Evolutionary conservation across 148 eudicot species (phyloP), one percentile per base, ranked within the genome.

Genomic region (Fagopyrum esculentum): DNA sequence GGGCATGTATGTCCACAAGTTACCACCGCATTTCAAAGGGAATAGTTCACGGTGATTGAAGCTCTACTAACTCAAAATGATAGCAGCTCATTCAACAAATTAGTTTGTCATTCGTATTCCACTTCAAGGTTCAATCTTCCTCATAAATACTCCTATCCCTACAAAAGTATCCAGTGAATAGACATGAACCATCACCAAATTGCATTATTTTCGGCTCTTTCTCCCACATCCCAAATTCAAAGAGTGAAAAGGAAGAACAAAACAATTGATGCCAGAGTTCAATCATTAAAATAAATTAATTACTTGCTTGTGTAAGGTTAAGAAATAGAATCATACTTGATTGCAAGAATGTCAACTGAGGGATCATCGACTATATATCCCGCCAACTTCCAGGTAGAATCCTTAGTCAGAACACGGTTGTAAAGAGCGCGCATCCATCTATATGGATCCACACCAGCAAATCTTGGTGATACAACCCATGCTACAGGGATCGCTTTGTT

Each of bases 401-500:
- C 97, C 79, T 89, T 94, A 2, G 87, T 81, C 52, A 78, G 81
- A 82, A 87, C 91, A 80, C 96, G 81, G 80, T 94, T 94, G 80
- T 77, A 83, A 74, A 94, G 93, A 81, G 98, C 97, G 79, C 98
- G 86, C 96, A 90, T 94, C 98, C 97, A 94, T 84, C 87, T 86
- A 80, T 83, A 86, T 26, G 87, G 6, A 80, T 91, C 97, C 29
- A 69, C 79, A 51, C 80, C 79, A 73, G 88, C 69, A 84, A 84
- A 87, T 76, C 86, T 82, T n/a, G 98, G 93, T 22, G 93, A 81
- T 79, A 94, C 87, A 35, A 92, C 83, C 97, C 98, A 94, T 17
- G 97, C 98, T 47, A 92, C 96, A 50, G 98, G 98, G 56, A 94
- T 90, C 46, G 97, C 96, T 86, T 94, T 92, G 91, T 90, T 91